Percentiles rank a stretch among this genome's conserved stretches.
Evolutionary conservation across 2,329 filamentous ascomycete species (phyloP).

Genomic region (Fusarium irregulare): DNA sequence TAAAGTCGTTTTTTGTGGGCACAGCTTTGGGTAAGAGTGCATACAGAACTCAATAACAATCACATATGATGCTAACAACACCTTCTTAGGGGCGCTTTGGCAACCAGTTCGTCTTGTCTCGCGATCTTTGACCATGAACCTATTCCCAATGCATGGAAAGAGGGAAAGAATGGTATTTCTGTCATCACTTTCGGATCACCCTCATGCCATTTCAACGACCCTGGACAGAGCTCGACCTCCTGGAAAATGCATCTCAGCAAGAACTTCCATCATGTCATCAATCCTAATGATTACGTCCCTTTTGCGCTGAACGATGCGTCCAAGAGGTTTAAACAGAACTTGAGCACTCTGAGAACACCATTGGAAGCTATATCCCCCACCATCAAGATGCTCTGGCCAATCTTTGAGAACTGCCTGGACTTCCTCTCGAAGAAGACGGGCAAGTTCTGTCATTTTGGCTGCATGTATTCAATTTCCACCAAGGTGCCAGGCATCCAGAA

Average conservation of each 20-base stretch:
- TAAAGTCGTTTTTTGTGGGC: slow-evolving; percentile 5
- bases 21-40: neutral
- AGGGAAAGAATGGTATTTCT: neutral
- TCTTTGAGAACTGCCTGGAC: too few relatives aligned
- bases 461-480: neutral
- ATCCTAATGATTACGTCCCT: slow-evolving; percentile 5
- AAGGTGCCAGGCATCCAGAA: neutral
- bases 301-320: slow-evolving; percentile 1
- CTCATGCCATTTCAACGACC: neutral
- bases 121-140: neutral
- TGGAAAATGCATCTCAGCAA: neutral
- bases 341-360: neutral
- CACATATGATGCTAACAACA: neutral
- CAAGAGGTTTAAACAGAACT: neutral
- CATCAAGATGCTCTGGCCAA: too few relatives aligned
- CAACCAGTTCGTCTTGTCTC: neutral
- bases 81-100: neutral
- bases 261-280: slow-evolving; percentile 5
- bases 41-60: too few relatives aligned
- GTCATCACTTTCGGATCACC: slow-evolving; percentile 9
- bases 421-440: neutral
- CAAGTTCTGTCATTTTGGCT: slow-evolving; percentile 4
- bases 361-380: too few relatives aligned
- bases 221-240: neutral
- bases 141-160: neutral